Percentiles rank a stretch among this genome's conserved stretches.
phyloP scores from a whole-genome alignment of 75 land plant species.

The Pinus taeda region DNA sequence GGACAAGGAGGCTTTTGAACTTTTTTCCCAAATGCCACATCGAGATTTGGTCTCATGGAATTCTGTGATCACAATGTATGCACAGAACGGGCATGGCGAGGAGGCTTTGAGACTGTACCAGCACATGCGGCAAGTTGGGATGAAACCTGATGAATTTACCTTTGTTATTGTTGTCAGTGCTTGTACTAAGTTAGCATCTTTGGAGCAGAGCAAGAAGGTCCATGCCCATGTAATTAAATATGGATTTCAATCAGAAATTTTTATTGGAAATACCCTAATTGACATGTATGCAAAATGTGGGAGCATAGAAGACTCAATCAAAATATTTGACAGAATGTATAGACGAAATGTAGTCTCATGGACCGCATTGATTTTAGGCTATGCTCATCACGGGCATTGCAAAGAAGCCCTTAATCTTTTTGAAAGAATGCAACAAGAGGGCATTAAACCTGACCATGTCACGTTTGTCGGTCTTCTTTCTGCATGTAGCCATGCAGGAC shows the following conservation, averaged over 20 bases:
- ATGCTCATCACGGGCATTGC: slow-evolving; percentile 51
- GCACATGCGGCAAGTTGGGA: slow-evolving; percentile 22
- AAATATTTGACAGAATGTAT: slow-evolving; percentile 28
- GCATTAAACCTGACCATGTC: slow-evolving; percentile 39
- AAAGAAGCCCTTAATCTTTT: slow-evolving; percentile 30
- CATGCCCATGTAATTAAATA: slow-evolving; percentile 33
- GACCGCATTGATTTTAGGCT: slow-evolving; percentile 69
- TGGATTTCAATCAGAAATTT: slow-evolving; percentile 36
- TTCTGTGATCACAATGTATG: slow-evolving; percentile 46
- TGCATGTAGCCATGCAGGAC: slow-evolving; percentile 63
- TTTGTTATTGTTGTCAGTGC: slow-evolving; percentile 46
- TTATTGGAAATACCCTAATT: slow-evolving; percentile 48
- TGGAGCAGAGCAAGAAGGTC: slow-evolving; percentile 33
- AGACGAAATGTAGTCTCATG: slow-evolving; percentile 51
- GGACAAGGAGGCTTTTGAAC: slow-evolving; percentile 25
- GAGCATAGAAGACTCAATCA: slow-evolving; percentile 30
- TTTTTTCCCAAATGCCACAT: slow-evolving; percentile 37
- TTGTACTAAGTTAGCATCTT: slow-evolving; percentile 35
- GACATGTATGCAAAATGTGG: slow-evolving; percentile 80
- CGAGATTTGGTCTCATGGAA: slow-evolving; percentile 57
- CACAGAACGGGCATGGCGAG: slow-evolving; percentile 39
- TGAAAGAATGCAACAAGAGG: slow-evolving; percentile 34
- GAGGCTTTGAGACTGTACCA: slow-evolving; percentile 29
- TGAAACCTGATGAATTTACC: slow-evolving; percentile 44
- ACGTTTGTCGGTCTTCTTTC: slow-evolving; percentile 51